These are phyloP conservation scores for Brassica nigra DNA, from an alignment of 345 rosid genomes.

Conservation along the genomic window DNA sequence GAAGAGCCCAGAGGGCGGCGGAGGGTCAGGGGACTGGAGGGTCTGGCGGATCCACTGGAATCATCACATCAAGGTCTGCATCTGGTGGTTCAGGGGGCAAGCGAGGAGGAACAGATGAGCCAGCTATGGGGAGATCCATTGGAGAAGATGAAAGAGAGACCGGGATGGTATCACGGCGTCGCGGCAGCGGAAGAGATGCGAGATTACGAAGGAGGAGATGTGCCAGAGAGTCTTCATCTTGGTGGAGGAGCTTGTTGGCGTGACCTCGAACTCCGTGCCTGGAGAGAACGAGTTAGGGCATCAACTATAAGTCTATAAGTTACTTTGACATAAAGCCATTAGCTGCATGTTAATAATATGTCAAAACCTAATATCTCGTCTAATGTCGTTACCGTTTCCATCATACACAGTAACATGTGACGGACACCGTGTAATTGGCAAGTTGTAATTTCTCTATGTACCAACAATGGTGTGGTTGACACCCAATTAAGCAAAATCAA, in stretches of 20 bases:
- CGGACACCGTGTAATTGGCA: not conserved
- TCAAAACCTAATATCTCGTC: not conserved
- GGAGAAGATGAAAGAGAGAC: not conserved
- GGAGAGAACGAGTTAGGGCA: no score
- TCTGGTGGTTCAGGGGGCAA: not conserved
- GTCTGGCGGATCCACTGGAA: not conserved
- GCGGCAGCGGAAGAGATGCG: no score
- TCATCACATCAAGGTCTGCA: not conserved
- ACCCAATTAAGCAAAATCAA: not conserved
- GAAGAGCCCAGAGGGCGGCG: not conserved
- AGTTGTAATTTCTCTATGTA: not conserved
- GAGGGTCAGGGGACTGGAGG: not conserved
- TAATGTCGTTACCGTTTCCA: not conserved
- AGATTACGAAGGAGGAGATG: no score
- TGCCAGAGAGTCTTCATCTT: no score
- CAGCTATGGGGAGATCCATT: not conserved
- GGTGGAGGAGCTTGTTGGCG: no score
- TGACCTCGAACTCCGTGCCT: no score
- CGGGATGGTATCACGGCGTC: no score
- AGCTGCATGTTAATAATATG: no score
- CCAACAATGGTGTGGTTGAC: not conserved
- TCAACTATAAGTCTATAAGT: no score
- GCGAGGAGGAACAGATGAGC: not conserved
- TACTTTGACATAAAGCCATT: no score
- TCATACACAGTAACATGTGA: slow-evolving; percentile 1